Percentiles rank a stretch among this genome's conserved stretches.
phyloP scores from a whole-genome alignment of 805 yeast species.

The Candida awuae region DNA sequence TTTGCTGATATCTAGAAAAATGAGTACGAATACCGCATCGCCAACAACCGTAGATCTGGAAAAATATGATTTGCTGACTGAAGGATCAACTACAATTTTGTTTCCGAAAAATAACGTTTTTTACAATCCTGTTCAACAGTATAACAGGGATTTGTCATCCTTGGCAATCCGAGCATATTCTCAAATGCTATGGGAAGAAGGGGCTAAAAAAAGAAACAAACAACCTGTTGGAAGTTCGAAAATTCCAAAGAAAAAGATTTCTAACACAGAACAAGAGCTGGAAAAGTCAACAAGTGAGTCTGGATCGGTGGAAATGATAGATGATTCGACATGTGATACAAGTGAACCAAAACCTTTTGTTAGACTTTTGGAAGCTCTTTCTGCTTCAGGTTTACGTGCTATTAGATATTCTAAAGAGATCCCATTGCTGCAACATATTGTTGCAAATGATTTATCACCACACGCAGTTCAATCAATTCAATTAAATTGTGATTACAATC shows the following conservation, averaged over 20 bases:
- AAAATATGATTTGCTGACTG: slow-evolving; percentile 35
- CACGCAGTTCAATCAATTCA: slow-evolving; percentile 80
- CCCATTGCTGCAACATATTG: slow-evolving; percentile 59
- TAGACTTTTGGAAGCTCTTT: slow-evolving; percentile 76
- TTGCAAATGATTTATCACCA: slow-evolving; percentile 84
- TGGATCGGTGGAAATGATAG: slow-evolving; percentile 8
- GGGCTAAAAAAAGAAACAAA: slow-evolving; percentile 24
- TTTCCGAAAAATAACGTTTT: slow-evolving; percentile 85
- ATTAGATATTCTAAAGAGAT: slow-evolving; percentile 89
- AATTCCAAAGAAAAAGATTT: slow-evolving; percentile 14
- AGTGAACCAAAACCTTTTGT: slow-evolving; percentile 37
- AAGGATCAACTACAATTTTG: slow-evolving; percentile 79
- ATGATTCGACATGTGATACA: slow-evolving; percentile 12
- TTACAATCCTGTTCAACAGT: slow-evolving; percentile 95
- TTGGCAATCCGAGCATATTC: slow-evolving; percentile 84
- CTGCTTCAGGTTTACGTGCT: slow-evolving; percentile 94
- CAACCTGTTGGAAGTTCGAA: slow-evolving; percentile 15
- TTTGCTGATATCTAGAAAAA: no score
- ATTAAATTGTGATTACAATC: slow-evolving; percentile 62
- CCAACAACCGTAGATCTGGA: slow-evolving; percentile 14
- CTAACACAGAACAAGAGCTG: slow-evolving; percentile 13
- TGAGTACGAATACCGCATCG: background rate
- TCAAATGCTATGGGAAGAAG: slow-evolving; percentile 42
- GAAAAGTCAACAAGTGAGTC: slow-evolving; percentile 13
- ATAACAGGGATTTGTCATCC: slow-evolving; percentile 85